Evolutionary conservation across 352 stramenopile genomes (phyloP).

Genomic region (Hyphochytrium catenoides): DNA sequence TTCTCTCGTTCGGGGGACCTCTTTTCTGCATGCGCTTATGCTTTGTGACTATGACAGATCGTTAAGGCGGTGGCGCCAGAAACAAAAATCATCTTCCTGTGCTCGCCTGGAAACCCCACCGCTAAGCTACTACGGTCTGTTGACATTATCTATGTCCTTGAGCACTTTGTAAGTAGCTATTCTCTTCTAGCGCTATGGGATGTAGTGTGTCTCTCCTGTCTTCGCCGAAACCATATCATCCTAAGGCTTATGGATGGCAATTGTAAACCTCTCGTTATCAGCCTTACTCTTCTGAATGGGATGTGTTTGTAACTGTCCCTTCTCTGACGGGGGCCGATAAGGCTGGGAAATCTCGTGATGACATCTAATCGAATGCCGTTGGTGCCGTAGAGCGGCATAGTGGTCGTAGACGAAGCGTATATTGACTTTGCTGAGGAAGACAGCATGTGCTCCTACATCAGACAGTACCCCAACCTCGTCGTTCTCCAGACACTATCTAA

Average conservation of each 20-base stretch:
- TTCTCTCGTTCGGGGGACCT: too few species aligned
- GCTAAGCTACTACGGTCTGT: slow-evolving; percentile 69
- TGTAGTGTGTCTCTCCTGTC: too few species aligned
- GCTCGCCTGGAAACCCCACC: slow-evolving; percentile 92
- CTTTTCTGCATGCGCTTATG: too few species aligned
- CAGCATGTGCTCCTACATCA: slow-evolving; percentile 62
- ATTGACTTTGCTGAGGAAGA: slow-evolving; percentile 74
- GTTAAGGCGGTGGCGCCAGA: slow-evolving; percentile 47
- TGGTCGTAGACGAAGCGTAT: slow-evolving; percentile 97
- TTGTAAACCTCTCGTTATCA: not conserved
- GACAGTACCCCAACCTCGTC: slow-evolving; percentile 76
- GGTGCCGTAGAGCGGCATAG: slow-evolving; percentile 57
- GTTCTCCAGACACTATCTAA: slow-evolving; percentile 95
- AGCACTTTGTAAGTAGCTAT: slow-evolving; percentile 32
- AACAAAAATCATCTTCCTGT: slow-evolving; percentile 94
- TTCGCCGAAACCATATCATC: too few species aligned
- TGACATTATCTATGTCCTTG: slow-evolving; percentile 68
- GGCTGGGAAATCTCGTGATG: not conserved
- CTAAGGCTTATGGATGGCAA: too few species aligned
- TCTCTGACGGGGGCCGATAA: too few species aligned
- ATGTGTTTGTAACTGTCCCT: too few species aligned
- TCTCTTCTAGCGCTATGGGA: too few species aligned
- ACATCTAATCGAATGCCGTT: not conserved
- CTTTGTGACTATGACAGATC: too few species aligned
- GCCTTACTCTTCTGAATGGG: too few species aligned